These are phyloP conservation scores for Candida labiduridarum DNA, from an alignment of 1,139 yeast genomes.

Conservation along the genomic window DNA sequence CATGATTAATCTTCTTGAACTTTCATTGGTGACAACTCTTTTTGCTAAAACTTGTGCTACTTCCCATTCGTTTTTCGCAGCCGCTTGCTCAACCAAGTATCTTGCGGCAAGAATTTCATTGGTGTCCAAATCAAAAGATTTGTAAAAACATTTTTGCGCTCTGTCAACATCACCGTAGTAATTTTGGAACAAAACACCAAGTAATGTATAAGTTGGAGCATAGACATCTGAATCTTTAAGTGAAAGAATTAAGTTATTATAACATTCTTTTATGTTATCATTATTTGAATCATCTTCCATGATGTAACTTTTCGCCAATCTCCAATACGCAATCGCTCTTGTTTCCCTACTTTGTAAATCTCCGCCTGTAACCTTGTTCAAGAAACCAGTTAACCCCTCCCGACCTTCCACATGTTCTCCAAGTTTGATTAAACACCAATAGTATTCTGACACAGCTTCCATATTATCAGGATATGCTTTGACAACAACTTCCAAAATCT, in stretches of 20 bases:
- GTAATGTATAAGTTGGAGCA: constrained; percentile 78
- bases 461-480: constrained; percentile 52
- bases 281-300: constrained; percentile 22
- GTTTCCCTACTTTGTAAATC: constrained; percentile 56
- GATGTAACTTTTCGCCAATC: constrained; percentile 63
- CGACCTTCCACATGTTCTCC: constrained; percentile 59
- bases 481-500: constrained; percentile 54
- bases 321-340: constrained; percentile 67
- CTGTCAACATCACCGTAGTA: constrained; percentile 60
- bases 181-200: constrained; percentile 71
- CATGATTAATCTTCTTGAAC: constrained; percentile 53
- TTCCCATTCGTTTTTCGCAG: constrained; percentile 77
- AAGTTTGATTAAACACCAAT: constrained; percentile 75
- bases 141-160: constrained; percentile 85
- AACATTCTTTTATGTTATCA: constrained; percentile 42
- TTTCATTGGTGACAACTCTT: constrained; percentile 63
- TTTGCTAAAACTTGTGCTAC: constrained; percentile 77
- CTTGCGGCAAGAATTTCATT: constrained; percentile 76
- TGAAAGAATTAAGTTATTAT: constrained; percentile 59
- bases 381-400: constrained; percentile 44
- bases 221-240: constrained; percentile 62
- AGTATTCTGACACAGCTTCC: constrained; percentile 68
- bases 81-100: constrained; percentile 67
- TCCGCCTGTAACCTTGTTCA: constrained; percentile 48
- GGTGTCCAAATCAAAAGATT: constrained; percentile 85